phyloP scores from a whole-genome alignment of 2,329 filamentous ascomycete species.

The Thelonectria rubi region DNA sequence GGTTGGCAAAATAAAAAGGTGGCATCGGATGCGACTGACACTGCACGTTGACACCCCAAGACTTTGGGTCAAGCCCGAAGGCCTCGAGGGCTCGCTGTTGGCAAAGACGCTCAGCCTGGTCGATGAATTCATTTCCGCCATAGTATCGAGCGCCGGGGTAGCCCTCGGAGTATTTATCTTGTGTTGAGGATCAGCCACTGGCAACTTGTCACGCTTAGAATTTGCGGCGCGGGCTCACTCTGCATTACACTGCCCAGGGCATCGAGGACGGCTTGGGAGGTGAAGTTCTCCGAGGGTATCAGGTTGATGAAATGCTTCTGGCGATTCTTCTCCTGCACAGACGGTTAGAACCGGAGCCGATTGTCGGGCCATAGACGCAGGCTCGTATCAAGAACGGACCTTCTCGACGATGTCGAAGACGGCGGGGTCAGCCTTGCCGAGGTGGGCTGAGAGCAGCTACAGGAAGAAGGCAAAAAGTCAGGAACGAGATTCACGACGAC shows the following conservation, averaged over 20 bases:
- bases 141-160: conserved; percentile 98
- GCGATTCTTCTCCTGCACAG: conserved; percentile 82
- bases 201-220: not conserved
- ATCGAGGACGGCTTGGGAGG: conserved; percentile 90
- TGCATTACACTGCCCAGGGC: conserved; percentile 95
- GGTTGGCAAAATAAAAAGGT: not conserved
- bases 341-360: conserved; percentile 10
- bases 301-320: conserved; percentile 99
- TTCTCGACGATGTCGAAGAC: conserved; percentile 92
- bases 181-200: conserved; percentile 2
- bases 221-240: conserved; percentile 62
- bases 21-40: conserved; percentile 58
- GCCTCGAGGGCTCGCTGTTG: conserved; percentile 89
- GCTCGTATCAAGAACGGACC: conserved; percentile 58
- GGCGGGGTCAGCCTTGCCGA: conserved; percentile 85
- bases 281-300: conserved; percentile 96
- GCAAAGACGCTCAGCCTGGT: conserved; percentile 87
- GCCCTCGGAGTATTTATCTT: conserved; percentile 98
- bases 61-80: conserved; percentile 81
- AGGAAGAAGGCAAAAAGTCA: conserved; percentile 26
- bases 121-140: conserved; percentile 95
- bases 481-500: conserved; percentile 19
- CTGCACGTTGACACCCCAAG: conserved; percentile 98
- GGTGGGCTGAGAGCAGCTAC: conserved; percentile 80
- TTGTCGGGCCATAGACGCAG: not conserved